These are phyloP conservation scores for Collybia sordida DNA, from an alignment of 768 basidiomycete species.

Conservation along the genomic window DNA sequence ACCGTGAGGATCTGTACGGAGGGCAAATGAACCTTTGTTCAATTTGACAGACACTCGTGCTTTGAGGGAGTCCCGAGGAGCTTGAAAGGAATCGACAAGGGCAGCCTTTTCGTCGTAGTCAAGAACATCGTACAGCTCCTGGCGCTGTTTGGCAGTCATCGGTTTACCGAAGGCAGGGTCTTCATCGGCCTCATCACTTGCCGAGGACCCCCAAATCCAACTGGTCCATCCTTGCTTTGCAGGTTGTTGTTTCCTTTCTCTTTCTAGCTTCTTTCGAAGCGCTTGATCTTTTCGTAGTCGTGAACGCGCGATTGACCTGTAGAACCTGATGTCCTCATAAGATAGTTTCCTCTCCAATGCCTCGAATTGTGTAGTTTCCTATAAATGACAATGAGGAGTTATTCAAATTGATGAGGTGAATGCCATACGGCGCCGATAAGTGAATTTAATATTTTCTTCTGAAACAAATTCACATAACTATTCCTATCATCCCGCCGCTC, in stretches of 20 bases:
- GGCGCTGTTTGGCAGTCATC: conserved; percentile 89
- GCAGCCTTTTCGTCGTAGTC: conserved; percentile 90
- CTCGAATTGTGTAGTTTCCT: conserved; percentile 58
- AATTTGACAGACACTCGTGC: conserved; percentile 74
- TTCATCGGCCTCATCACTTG: conserved; percentile 34
- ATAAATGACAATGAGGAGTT: conserved; percentile 4
- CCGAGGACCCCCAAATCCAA: conserved; percentile 83
- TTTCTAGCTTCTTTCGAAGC: conserved; percentile 66
- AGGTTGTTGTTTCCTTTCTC: conserved; percentile 53
- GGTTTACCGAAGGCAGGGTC: conserved; percentile 59
- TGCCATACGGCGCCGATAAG: conserved; percentile 54
- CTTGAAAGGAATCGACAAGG: conserved; percentile 65
- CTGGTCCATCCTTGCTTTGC: conserved; percentile 59
- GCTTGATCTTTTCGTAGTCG: conserved; percentile 84
- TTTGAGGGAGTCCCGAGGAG: conserved; percentile 79
- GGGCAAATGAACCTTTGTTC: conserved; percentile 83
- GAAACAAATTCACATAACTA: conserved; percentile 81
- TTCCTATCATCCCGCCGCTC: conserved; percentile 88
- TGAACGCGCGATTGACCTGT: conserved; percentile 91
- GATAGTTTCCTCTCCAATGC: conserved; percentile 78
- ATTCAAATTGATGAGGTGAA: conserved; percentile 2
- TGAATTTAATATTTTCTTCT: conserved; percentile 61
- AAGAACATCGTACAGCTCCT: conserved; percentile 85
- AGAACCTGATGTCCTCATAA: conserved; percentile 96
- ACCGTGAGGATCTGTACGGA: conserved; percentile 74